phyloP scores from a whole-genome alignment of 1,139 yeast genomes.

The Suhomyces panamericanus region DNA sequence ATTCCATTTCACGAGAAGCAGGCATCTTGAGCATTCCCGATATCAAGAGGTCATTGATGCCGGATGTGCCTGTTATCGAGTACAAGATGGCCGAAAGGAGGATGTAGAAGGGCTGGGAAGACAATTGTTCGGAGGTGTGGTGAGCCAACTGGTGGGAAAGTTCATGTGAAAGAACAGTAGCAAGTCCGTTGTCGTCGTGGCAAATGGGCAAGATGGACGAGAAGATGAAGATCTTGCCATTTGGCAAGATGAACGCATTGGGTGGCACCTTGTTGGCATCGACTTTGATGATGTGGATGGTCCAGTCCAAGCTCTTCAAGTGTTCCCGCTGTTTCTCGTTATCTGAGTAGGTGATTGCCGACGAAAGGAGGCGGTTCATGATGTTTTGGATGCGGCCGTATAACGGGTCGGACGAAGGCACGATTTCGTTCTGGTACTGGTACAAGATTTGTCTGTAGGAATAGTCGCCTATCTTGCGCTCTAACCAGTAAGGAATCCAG shows the following conservation, averaged over 20 bases:
- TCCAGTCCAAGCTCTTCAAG: slow-evolving; percentile 61
- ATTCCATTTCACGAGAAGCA: slow-evolving; percentile 88
- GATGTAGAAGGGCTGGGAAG: slow-evolving; percentile 56
- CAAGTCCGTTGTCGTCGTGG: slow-evolving; percentile 82
- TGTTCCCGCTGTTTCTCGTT: slow-evolving; percentile 37
- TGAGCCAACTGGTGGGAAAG: slow-evolving; percentile 92
- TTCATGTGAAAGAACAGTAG: slow-evolving; percentile 92
- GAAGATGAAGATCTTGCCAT: slow-evolving; percentile 92
- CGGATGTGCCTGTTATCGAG: slow-evolving; percentile 32
- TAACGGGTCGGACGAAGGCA: slow-evolving; percentile 56
- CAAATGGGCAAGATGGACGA: slow-evolving; percentile 78
- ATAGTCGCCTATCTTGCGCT: slow-evolving; percentile 63
- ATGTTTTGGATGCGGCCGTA: slow-evolving; percentile 57
- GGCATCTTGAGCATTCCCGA: slow-evolving; percentile 71
- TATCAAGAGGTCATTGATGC: slow-evolving; percentile 55
- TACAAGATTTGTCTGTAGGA: slow-evolving; percentile 61
- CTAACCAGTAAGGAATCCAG: slow-evolving; percentile 70
- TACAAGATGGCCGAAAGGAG: slow-evolving; percentile 48
- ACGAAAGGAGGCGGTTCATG: slow-evolving; percentile 63
- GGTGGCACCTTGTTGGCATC: slow-evolving; percentile 69
- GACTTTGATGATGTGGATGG: slow-evolving; percentile 70
- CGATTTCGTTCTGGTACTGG: slow-evolving; percentile 46
- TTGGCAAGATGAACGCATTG: slow-evolving; percentile 93
- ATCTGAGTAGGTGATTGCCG: slow-evolving; percentile 43
- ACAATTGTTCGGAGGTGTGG: slow-evolving; percentile 81